These are phyloP conservation scores for Starmerella apicola DNA, from an alignment of 805 yeast species.

Conservation along the genomic window DNA sequence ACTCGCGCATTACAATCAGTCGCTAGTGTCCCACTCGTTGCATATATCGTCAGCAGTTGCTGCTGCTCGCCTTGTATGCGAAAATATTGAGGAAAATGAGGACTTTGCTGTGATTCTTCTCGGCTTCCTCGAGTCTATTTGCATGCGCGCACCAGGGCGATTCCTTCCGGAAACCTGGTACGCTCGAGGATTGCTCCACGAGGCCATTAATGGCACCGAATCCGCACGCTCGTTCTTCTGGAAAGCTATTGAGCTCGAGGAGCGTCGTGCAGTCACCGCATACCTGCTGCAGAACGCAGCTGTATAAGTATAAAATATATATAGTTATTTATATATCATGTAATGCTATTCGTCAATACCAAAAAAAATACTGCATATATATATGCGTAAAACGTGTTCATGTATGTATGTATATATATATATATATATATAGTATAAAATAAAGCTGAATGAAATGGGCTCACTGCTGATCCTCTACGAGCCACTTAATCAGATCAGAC, in stretches of 20 bases:
- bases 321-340: no score
- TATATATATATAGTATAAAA: background rate
- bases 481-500: slow-evolving; percentile 62
- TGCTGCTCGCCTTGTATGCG: slow-evolving; percentile 9
- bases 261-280: slow-evolving; percentile 15
- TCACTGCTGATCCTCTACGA: slow-evolving; percentile 35
- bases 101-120: slow-evolving; percentile 6
- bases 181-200: slow-evolving; percentile 52
- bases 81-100: background rate
- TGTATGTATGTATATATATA: background rate
- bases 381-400: background rate
- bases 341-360: background rate
- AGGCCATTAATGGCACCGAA: slow-evolving; percentile 40
- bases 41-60: slow-evolving; percentile 18
- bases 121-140: slow-evolving; percentile 15
- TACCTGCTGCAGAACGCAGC: slow-evolving; percentile 4
- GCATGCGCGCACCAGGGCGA: slow-evolving; percentile 30
- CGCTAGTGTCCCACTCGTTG: slow-evolving; percentile 16
- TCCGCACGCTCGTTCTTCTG: slow-evolving; percentile 41
- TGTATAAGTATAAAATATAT: background rate
- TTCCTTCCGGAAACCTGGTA: slow-evolving; percentile 55
- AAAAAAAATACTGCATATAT: background rate
- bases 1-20: slow-evolving; percentile 9
- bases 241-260: slow-evolving; percentile 26
- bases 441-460: background rate